Conservation (phyloP, 805 yeast species). For the Lipomyces japonicus region DNA sequence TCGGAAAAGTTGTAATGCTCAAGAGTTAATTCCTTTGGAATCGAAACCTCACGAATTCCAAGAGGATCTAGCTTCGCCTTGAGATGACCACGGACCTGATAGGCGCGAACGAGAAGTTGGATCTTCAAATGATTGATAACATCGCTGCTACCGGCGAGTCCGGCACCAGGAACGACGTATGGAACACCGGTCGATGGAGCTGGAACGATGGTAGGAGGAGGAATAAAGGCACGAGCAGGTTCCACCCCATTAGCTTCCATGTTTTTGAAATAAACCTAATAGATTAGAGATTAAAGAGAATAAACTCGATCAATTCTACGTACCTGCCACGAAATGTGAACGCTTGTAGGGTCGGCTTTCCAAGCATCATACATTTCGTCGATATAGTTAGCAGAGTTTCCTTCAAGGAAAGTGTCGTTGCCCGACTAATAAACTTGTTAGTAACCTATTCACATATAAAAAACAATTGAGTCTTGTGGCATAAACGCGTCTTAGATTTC, state of each 20-base stretch:
- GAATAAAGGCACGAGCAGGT: slow-evolving; percentile 70
- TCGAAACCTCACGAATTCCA: slow-evolving; percentile 77
- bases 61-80: slow-evolving; percentile 96
- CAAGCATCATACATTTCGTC: slow-evolving; percentile 98
- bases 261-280: slow-evolving; percentile 72
- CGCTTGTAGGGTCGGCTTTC: slow-evolving; percentile 84
- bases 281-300: background rate
- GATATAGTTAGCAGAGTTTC: slow-evolving; percentile 83
- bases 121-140: slow-evolving; percentile 88
- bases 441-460: too few relatives aligned
- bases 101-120: slow-evolving; percentile 94
- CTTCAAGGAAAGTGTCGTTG: slow-evolving; percentile 72
- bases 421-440: slow-evolving; percentile 23
- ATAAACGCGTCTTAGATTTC: too few relatives aligned
- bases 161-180: slow-evolving; percentile 49
- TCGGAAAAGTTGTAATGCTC: slow-evolving; percentile 91
- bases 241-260: slow-evolving; percentile 67
- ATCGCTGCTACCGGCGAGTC: slow-evolving; percentile 51
- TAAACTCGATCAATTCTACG: slow-evolving; percentile 36
- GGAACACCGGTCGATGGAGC: slow-evolving; percentile 80
- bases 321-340: slow-evolving; percentile 88
- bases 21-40: slow-evolving; percentile 83
- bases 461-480: too few relatives aligned
- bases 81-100: slow-evolving; percentile 97
- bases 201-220: slow-evolving; percentile 81